These are phyloP conservation scores for Mycena rebaudengoi DNA, from an alignment of 768 basidiomycete genomes.

Conservation along the genomic window DNA sequence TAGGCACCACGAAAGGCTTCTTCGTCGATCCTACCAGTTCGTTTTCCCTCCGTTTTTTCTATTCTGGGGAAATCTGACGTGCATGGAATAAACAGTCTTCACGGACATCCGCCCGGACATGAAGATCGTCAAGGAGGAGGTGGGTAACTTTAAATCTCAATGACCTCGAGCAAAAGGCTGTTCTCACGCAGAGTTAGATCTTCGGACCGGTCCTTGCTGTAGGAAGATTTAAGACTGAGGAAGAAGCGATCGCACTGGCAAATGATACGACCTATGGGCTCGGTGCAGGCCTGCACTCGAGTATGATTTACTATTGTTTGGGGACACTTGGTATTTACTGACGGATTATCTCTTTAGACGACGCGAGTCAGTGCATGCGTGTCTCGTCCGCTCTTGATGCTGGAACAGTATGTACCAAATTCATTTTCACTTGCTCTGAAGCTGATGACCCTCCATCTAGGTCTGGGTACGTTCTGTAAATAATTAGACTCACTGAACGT, in stretches of 20 bases:
- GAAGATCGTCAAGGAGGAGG: constrained; percentile 89
- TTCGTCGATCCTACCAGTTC: constrained; percentile 90
- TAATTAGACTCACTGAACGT: neutral
- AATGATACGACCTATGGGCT: constrained; percentile 93
- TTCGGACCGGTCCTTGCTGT: constrained; percentile 94
- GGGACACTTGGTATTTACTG: constrained; percentile 1
- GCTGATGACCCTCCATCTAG: too few relatives aligned
- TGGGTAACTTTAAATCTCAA: constrained; percentile 39
- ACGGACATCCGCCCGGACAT: constrained; percentile 80
- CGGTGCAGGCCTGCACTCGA: constrained; percentile 90
- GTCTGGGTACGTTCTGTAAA: constrained; percentile 59
- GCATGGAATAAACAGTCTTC: constrained; percentile 64
- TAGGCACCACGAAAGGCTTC: constrained; percentile 73
- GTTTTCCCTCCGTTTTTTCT: constrained; percentile 34
- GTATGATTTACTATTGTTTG: constrained; percentile 53
- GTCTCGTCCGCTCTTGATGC: constrained; percentile 88
- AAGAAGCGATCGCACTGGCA: constrained; percentile 80
- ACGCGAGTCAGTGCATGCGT: constrained; percentile 89
- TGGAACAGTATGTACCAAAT: constrained; percentile 78
- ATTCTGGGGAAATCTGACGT: neutral
- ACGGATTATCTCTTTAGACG: constrained; percentile 50
- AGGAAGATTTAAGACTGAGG: constrained; percentile 85
- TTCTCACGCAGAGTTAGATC: constrained; percentile 58
- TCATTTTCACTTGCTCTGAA: constrained; percentile 1
- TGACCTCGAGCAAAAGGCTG: constrained; percentile 11